Base-by-base conservation (phyloP, 192 early-diverging fungal genomes). In the Dimargaris xerosporica region DNA sequence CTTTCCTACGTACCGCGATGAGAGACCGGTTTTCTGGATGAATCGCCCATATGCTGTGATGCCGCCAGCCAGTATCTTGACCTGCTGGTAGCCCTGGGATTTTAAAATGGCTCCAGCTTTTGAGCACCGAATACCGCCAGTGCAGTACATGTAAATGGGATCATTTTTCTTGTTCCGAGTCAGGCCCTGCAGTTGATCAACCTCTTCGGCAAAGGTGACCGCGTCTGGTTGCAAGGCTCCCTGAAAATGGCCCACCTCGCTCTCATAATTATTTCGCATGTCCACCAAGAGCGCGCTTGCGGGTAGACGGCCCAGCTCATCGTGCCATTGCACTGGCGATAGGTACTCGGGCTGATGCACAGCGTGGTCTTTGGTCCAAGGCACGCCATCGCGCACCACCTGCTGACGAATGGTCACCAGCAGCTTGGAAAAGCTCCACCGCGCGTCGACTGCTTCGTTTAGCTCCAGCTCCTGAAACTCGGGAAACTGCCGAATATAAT, bases 261-360 rank as follows among this genome's bases (percentile, higher is more conserved):
- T 78, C 67, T 90, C 88, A 65, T 90, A 90, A 42, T 78, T 79
- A 64, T 90, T 90, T 54, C 88, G 79, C 86, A 90, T 88, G 56
- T 90, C 88, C n/a, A 90, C 78, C 21, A 90, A 29, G 3, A 26
- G 54, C n/a, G 54, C 23, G 16, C 16, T 26, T 21, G 54, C 15
- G 5, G 54, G 54, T 16, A 55, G 16, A 29, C 10, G 17, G 3
- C 52, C 29, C 82, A 62, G 0, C 75, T 78, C 7, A 75, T 64
- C 58, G 4, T 26, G 54, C 28, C 28, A 55, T 26, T 2, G 4
- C 4, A 23, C 47, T 17, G 47, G 47, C 17, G 47, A 50, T 4
- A 50, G 47, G 25, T 50, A 50, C 47, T 50, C 47, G 47, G 47
- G 47, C 47, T 50, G 47, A 17, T 50, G 47, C 19, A 21, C 19